These are phyloP conservation scores for Phytopythium oedochilum DNA, from an alignment of 352 stramenopile species.

Conservation along the genomic window DNA sequence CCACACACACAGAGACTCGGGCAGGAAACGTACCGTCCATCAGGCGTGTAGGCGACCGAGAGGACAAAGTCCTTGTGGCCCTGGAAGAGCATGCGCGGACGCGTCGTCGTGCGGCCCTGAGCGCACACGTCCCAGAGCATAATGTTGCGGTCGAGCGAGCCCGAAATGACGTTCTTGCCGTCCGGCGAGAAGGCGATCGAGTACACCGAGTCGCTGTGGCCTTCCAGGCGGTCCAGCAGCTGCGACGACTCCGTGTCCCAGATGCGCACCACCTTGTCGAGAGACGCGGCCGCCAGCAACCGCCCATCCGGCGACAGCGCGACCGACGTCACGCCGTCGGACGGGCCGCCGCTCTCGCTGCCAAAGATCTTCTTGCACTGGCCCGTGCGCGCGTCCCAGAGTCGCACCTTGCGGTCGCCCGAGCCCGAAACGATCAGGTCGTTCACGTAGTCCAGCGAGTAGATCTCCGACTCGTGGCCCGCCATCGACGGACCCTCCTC, in stretches of 20 bases:
- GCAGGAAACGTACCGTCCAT: constrained; percentile 58
- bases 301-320: constrained; percentile 74
- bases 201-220: constrained; percentile 85
- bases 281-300: constrained; percentile 66
- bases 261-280: constrained; percentile 86
- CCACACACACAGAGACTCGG: not conserved
- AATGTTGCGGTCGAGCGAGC: constrained; percentile 80
- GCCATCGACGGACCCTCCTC: constrained; percentile 79
- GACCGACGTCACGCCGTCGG: constrained; percentile 79
- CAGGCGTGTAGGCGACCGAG: constrained; percentile 81
- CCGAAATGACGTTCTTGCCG: constrained; percentile 85
- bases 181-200: constrained; percentile 86
- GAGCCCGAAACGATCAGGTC: constrained; percentile 86
- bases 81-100: constrained; percentile 84
- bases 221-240: constrained; percentile 75
- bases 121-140: constrained; percentile 86
- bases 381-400: constrained; percentile 78
- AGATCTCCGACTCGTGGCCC: constrained; percentile 84
- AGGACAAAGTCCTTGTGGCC: constrained; percentile 87
- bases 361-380: constrained; percentile 86
- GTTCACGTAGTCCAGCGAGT: constrained; percentile 84
- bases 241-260: constrained; percentile 83
- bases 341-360: constrained; percentile 71
- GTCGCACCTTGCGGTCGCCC: constrained; percentile 74
- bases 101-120: constrained; percentile 72